A percentile compares a stretch with the other conserved stretches of the same genome.
These are phyloP conservation scores for Pseudogymnoascus sp. DNA, from an alignment of 2,329 filamentous ascomycete genomes.

Conservation along the genomic window DNA sequence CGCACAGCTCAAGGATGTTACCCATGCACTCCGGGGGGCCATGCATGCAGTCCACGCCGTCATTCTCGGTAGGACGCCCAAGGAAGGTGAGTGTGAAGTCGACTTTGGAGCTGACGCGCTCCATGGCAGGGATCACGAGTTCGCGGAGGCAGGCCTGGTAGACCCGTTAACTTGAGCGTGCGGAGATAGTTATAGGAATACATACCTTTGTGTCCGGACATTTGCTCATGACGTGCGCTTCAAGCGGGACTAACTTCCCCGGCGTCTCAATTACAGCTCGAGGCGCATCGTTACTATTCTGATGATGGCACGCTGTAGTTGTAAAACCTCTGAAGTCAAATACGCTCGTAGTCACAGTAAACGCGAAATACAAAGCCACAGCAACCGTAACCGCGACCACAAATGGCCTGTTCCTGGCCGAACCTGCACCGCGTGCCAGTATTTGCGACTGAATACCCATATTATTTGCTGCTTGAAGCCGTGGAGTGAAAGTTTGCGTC, in stretches of 20 bases:
- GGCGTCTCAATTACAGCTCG: background rate
- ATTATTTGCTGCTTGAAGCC: background rate
- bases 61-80: constrained; percentile 65
- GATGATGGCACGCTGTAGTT: background rate
- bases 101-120: constrained; percentile 70
- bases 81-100: constrained; percentile 89
- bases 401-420: background rate
- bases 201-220: constrained; percentile 74
- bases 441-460: constrained; percentile 1
- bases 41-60: constrained; percentile 81
- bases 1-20: constrained; percentile 90
- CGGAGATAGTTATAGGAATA: background rate
- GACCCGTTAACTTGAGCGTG: background rate
- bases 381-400: background rate
- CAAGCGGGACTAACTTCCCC: constrained; percentile 56
- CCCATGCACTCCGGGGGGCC: constrained; percentile 86
- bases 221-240: constrained; percentile 96
- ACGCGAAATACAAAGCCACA: constrained; percentile 2
- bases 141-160: constrained; percentile 65
- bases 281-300: background rate
- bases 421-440: background rate
- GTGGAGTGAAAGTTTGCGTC: background rate
- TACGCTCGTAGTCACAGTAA: background rate
- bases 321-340: background rate
- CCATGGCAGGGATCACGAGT: constrained; percentile 80